Conservation (phyloP, 2,329 filamentous ascomycete species). For the Dothidotthia symphoricarpi region DNA sequence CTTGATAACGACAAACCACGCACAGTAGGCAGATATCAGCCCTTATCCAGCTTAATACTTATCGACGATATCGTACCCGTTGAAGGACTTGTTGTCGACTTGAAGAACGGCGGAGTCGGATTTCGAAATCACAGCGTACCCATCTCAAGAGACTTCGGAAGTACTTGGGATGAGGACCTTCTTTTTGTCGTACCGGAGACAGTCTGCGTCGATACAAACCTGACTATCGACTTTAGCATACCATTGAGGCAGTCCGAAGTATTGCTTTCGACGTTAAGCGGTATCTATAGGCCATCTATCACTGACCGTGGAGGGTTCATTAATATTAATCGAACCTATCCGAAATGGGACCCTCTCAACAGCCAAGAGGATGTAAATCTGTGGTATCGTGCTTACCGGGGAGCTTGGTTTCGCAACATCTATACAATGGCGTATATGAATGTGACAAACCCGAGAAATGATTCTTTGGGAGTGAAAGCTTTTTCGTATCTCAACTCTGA, state of each 20-base stretch:
- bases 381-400: constrained; percentile 42
- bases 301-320: constrained; percentile 48
- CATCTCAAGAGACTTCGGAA: constrained; percentile 33
- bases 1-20: constrained; percentile 36
- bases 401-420: constrained; percentile 2
- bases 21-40: constrained; percentile 31
- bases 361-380: constrained; percentile 42
- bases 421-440: constrained; percentile 45
- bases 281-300: constrained; percentile 30
- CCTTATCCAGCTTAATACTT: constrained; percentile 34
- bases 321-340: constrained; percentile 40
- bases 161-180: constrained; percentile 49
- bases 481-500: constrained; percentile 43
- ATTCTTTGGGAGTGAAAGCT: constrained; percentile 12
- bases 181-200: constrained; percentile 51
- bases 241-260: constrained; percentile 3
- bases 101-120: constrained; percentile 44
- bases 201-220: constrained; percentile 46
- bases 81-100: constrained; percentile 49
- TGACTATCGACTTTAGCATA: constrained; percentile 46
- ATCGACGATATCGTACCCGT: constrained; percentile 37
- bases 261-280: background rate
- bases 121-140: constrained; percentile 50
- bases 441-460: constrained; percentile 30
- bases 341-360: constrained; percentile 30